Base-by-base conservation (phyloP, 1,139 yeast species). In the Nematodospora anomalae region DNA sequence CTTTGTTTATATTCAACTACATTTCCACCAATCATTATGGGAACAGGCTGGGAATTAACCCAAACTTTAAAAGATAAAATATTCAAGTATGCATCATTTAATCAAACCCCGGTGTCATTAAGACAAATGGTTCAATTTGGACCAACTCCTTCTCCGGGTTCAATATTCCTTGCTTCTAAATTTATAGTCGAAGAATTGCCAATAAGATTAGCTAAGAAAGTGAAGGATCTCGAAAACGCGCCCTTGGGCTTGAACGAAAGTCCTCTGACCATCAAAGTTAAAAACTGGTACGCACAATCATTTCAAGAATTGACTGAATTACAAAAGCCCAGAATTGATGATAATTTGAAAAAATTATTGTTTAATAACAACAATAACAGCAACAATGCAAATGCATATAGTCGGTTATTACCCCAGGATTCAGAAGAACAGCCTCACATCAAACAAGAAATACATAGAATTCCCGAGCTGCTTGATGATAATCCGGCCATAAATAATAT, bases 111-210 rank as follows among this genome's bases (percentile, higher is more conserved):
- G 1, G 87, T 88, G 4, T 82, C 90, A 3, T 65, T 88, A 43
- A 71, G 89, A 41, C 96, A 86, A 57, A 87, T 88, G 96, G 96
- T 88, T n/a, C 92, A 85, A 57, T 86, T 87, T 62, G 96, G 96
- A 3, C 80, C 82, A 8, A 68, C 74, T 33, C 92, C 95, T 3
- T 73, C 78, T 20, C 87, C 85, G 11, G 95, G 94, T 2, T 79
- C 87, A 6, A 67, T 88, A 31, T 88, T 84, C 56, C 73, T 87
- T 36, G 96, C 95, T 1, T 83, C 92, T 10, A 87, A 83, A 58
- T 88, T 88, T 57, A 81, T 87, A 10, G 88, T 85, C 2, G 89
- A 86, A 53, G 96, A 89, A 58, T 71, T 89, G 31, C 96, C 96
- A 3, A 86, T 89, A 29, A 68, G 97, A 43, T 67, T 88, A 35